These are phyloP conservation scores for Monilinia fructigena DNA, from an alignment of 2,329 filamentous ascomycete genomes.

Conservation along the genomic window DNA sequence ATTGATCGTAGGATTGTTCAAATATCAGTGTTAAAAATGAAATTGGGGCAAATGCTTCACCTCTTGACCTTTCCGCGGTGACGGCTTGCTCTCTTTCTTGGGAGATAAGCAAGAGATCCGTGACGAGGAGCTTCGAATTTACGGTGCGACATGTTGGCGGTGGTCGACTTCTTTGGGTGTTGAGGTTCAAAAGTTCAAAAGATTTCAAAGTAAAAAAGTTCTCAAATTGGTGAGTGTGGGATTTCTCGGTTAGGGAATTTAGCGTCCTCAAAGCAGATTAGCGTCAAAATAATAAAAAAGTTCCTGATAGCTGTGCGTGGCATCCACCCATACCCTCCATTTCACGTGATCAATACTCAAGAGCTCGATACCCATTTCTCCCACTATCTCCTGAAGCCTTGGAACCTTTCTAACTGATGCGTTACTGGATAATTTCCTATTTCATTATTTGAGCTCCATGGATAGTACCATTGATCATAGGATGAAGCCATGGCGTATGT, in stretches of 20 bases:
- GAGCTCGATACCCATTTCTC: background rate
- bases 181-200: slow-evolving; percentile 24
- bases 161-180: slow-evolving; percentile 23
- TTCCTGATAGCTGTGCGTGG: background rate
- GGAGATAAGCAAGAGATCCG: slow-evolving; percentile 86
- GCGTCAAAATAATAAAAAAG: background rate
- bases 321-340: background rate
- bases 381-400: background rate
- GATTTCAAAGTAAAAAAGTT: slow-evolving; percentile 15
- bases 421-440: too few relatives aligned
- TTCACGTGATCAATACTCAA: background rate
- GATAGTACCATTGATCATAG: background rate
- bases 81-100: slow-evolving; percentile 87
- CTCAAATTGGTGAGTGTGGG: slow-evolving; percentile 21
- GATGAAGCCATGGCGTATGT: background rate
- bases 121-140: slow-evolving; percentile 73
- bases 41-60: slow-evolving; percentile 55
- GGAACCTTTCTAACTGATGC: background rate
- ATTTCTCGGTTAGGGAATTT: slow-evolving; percentile 18
- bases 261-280: background rate
- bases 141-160: slow-evolving; percentile 34
- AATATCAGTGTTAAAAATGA: slow-evolving; percentile 26
- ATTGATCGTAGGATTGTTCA: background rate
- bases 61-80: slow-evolving; percentile 98
- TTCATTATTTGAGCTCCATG: background rate